Evolutionary conservation across 352 stramenopile species (phyloP).

Genomic region (Globisporangium parvum): DNA sequence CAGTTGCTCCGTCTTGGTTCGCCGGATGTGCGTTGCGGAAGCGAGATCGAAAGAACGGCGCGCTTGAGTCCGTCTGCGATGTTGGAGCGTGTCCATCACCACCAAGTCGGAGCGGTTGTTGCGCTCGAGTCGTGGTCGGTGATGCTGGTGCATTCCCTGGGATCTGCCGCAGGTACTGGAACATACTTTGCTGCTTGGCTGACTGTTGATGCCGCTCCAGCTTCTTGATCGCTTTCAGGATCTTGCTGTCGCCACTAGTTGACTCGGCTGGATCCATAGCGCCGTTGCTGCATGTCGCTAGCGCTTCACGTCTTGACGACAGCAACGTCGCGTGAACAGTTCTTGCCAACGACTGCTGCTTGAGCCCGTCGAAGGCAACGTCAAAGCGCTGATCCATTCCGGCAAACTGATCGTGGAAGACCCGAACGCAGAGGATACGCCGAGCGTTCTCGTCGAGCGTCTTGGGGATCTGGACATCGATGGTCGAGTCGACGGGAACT

Average conservation of each 20-base stretch:
- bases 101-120: too few relatives aligned
- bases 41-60: background rate
- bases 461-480: conserved; percentile 4
- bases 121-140: background rate
- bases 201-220: conserved; percentile 37
- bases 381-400: conserved; percentile 21
- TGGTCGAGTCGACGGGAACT: background rate
- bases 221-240: conserved; percentile 43
- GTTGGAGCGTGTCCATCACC: too few relatives aligned
- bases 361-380: background rate
- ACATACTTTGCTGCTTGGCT: conserved; percentile 40
- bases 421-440: conserved; percentile 18
- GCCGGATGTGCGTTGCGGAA: background rate
- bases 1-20: too few relatives aligned
- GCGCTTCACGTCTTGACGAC: background rate
- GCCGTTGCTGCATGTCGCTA: background rate
- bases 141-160: background rate
- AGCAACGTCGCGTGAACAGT: background rate
- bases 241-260: conserved; percentile 19
- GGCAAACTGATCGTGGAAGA: conserved; percentile 19
- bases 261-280: background rate
- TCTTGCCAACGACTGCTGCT: background rate
- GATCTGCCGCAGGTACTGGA: conserved; percentile 20
- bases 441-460: conserved; percentile 1
- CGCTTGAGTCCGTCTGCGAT: background rate